A percentile compares a stretch with the other conserved stretches of the same genome.
phyloP scores from a whole-genome alignment of 768 basidiomycete genomes.

The Phaffia australis region DNA sequence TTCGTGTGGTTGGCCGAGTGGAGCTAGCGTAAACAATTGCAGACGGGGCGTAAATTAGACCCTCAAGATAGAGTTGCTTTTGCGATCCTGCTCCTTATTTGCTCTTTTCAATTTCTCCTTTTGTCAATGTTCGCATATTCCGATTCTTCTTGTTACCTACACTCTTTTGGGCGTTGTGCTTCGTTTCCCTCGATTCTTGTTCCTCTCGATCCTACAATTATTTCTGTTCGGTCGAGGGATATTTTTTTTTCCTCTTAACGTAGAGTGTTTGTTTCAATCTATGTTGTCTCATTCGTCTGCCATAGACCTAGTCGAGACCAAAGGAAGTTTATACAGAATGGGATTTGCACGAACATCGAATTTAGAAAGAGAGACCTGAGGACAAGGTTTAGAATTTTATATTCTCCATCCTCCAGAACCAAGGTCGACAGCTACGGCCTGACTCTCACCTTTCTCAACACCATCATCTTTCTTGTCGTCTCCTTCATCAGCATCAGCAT shows the following conservation, averaged over 20 bases:
- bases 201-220: neutral
- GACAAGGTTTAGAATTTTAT: too few species aligned
- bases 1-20: slow-evolving; percentile 87
- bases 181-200: neutral
- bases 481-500: neutral
- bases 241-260: too few species aligned
- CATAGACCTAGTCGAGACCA: too few species aligned
- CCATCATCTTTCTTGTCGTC: neutral
- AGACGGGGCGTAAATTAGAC: neutral
- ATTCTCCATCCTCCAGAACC: too few species aligned
- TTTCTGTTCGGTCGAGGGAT: neutral
- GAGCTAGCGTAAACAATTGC: slow-evolving; percentile 37
- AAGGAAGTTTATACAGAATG: too few species aligned
- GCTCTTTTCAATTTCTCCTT: neutral
- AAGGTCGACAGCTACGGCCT: too few species aligned
- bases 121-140: neutral
- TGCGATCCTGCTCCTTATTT: neutral
- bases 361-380: too few species aligned
- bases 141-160: neutral
- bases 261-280: too few species aligned
- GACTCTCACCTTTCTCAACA: too few species aligned
- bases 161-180: too few species aligned
- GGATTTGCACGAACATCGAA: too few species aligned
- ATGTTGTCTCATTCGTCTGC: too few species aligned
- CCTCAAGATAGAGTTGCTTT: neutral